Base-by-base conservation (phyloP, 805 yeast species). In the Torulaspora delbrueckii region DNA sequence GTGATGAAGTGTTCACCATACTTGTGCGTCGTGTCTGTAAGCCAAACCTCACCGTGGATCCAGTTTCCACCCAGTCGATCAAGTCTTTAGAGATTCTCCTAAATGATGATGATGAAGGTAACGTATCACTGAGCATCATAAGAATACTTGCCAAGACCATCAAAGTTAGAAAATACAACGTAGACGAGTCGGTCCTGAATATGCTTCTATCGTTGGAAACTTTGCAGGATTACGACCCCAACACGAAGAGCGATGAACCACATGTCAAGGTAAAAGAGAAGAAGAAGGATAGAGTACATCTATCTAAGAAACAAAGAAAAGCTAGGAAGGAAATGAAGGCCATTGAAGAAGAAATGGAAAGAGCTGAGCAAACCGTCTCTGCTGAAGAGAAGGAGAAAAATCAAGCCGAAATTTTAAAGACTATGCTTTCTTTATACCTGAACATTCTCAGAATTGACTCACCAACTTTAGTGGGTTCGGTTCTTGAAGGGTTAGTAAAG, bases 261-360 rank as follows among this genome's bases (percentile, higher is more conserved):
- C 67, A 67, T 13, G 67, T 68, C 8, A 71, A 66, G 32, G 67
- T 69, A 4, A 84, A 83, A 58, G 43, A 84, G 37, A 81, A 78
- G 61, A 91, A 90, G 72, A 87, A 89, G 64, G 95, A 93, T 63
- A 75, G 96, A 55, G 88, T 87, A 3, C 96, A 90, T 71, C 68
- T 91, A 40, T 82, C 95, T n/a, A 91, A 91, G 63, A 85, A 85
- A 65, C 91, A 91, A 66, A 76, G 86, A 56, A 93, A 93, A 59
- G 84, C 80, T 14, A 77, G 95, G 52, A 90, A 90, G 63, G 98
- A 91, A 61, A 73, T 84, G 57, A 86, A 84, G 56, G 80, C 75
- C 54, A 91, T 93, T 48, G 98, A 91, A 50, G 87, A 86, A 59
- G 99, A 93, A 67, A 73, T 89, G 79, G 75, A 82, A 53, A 76